Evolutionary conservation across 768 basidiomycete species (phyloP).

Genomic region (Pleurotus giganteus): DNA sequence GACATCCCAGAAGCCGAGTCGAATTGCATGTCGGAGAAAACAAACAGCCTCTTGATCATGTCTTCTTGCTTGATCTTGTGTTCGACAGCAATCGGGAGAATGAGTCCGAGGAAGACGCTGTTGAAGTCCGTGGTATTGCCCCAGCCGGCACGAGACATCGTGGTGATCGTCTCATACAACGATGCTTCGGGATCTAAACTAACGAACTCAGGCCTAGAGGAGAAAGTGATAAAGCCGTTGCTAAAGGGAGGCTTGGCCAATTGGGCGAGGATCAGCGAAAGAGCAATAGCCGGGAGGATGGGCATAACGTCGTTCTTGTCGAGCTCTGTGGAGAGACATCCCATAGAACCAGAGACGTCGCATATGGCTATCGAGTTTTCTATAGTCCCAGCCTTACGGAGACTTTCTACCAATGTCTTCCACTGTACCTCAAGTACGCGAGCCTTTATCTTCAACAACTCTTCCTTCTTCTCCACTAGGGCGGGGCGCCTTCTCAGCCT

Average conservation of each 20-base stretch:
- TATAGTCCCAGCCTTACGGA: conserved; percentile 52
- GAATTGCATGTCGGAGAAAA: conserved; percentile 83
- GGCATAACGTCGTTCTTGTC: conserved; percentile 29
- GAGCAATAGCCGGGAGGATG: conserved; percentile 60
- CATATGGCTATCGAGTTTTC: conserved; percentile 66
- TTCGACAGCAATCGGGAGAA: conserved; percentile 58
- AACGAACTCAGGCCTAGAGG: conserved; percentile 45
- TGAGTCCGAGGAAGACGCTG: conserved; percentile 59
- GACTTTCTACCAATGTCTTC: conserved; percentile 51
- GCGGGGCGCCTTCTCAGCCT: not conserved
- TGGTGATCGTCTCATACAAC: conserved; percentile 33
- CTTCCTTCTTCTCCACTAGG: conserved; percentile 16
- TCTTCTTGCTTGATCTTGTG: conserved; percentile 60
- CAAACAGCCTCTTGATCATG: conserved; percentile 74
- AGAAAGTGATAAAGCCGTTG: conserved; percentile 70
- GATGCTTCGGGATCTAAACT: conserved; percentile 41
- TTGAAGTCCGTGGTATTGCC: conserved; percentile 61
- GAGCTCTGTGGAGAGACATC: conserved; percentile 19
- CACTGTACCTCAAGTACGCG: conserved; percentile 65
- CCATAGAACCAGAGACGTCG: conserved; percentile 82
- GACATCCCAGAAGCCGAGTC: conserved; percentile 28
- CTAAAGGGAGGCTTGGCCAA: conserved; percentile 64
- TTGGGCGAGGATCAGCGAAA: conserved; percentile 64
- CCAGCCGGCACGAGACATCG: conserved; percentile 41
- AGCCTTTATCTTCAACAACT: conserved; percentile 30